phyloP scores from a whole-genome alignment of 139 green algal genomes.

The Picochlorum sp. region DNA sequence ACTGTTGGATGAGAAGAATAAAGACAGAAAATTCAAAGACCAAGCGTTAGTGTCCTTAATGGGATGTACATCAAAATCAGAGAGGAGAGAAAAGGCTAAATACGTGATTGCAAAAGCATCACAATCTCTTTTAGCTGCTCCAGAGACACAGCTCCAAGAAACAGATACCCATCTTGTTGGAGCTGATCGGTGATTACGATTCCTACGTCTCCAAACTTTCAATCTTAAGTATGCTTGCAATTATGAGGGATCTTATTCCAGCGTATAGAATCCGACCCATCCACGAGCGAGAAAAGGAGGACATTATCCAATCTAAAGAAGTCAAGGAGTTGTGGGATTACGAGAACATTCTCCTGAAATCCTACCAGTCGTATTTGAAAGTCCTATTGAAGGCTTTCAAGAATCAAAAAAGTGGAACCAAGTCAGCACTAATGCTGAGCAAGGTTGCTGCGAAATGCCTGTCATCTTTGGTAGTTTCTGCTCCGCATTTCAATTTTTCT shows the following conservation, averaged over 20 bases:
- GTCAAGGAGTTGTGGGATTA: conserved; percentile 67
- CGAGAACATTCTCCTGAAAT: conserved; percentile 63
- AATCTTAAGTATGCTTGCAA: conserved; percentile 64
- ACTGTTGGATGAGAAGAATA: background rate
- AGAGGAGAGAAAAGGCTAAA: conserved; percentile 40
- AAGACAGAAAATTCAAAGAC: conserved; percentile 5
- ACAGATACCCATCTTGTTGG: conserved; percentile 32
- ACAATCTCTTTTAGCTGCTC: conserved; percentile 58
- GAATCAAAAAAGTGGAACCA: background rate
- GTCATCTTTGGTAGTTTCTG: conserved; percentile 46
- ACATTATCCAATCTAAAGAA: conserved; percentile 36
- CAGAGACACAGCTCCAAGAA: conserved; percentile 45
- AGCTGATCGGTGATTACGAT: conserved; percentile 26
- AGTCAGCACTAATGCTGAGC: conserved; percentile 10
- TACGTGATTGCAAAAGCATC: conserved; percentile 61
- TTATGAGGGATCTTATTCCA: conserved; percentile 80
- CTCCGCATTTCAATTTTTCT: conserved; percentile 83
- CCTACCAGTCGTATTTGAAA: conserved; percentile 77
- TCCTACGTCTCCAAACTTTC: conserved; percentile 56
- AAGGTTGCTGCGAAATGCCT: conserved; percentile 69
- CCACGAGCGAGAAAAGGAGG: conserved; percentile 57
- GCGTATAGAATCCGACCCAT: conserved; percentile 75
- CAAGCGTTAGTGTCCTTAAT: conserved; percentile 28
- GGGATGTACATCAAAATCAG: conserved; percentile 15
- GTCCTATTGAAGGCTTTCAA: conserved; percentile 41